Percentiles rank a stretch among this genome's conserved stretches.
Evolutionary conservation across 441 rosid genomes (phyloP).

Genomic region (Populus hybrid): DNA sequence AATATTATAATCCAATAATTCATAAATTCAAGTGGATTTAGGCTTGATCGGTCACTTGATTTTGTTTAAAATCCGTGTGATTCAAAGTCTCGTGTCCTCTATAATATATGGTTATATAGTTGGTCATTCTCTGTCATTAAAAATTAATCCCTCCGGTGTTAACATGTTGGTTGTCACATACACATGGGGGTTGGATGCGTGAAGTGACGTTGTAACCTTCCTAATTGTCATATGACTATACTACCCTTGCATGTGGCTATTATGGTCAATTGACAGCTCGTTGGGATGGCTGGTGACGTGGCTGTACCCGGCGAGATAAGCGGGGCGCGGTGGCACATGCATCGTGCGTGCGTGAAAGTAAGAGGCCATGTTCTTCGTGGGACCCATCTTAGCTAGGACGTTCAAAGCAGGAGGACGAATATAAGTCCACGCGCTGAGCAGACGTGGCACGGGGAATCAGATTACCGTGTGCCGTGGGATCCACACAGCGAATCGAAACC

Average conservation of each 20-base stretch:
- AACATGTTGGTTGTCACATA: constrained; percentile 34
- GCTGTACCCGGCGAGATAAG: constrained; percentile 24
- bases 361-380: constrained; percentile 43
- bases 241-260: neutral
- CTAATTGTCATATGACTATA: neutral
- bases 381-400: constrained; percentile 39
- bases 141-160: neutral
- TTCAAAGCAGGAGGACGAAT: constrained; percentile 7
- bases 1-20: too few species aligned
- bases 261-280: neutral
- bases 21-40: neutral
- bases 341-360: constrained; percentile 55
- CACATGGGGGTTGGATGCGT: constrained; percentile 21
- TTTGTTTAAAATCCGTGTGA: neutral
- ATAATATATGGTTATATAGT: neutral
- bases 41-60: neutral
- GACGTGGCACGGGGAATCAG: constrained; percentile 25
- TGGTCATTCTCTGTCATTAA: constrained; percentile 22
- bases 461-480: constrained; percentile 25
- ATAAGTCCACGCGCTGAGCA: constrained; percentile 16
- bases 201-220: constrained; percentile 36
- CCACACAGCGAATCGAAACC: constrained; percentile 32
- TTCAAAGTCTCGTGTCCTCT: neutral
- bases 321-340: constrained; percentile 50
- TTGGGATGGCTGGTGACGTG: constrained; percentile 6